Evolutionary conservation across 805 yeast species (phyloP), one percentile per base, ranked within the genome.

Genomic region (Barnettozyma californica): DNA sequence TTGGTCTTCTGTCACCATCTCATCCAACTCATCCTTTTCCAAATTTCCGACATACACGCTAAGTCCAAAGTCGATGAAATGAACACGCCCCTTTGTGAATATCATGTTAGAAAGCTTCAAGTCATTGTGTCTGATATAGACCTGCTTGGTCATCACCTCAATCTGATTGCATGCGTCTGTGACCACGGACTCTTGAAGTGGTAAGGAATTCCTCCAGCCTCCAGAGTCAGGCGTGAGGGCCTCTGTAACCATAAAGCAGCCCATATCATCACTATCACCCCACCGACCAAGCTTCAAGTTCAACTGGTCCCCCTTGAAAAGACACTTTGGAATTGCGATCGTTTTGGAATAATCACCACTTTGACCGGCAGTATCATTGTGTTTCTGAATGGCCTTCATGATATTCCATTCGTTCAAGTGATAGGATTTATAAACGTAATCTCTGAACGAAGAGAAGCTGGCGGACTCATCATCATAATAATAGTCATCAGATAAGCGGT

Each of bases 201-300:
- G n/a, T n/a, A n/a, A n/a, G 11, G 14, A 37, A 8, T 37, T 9
- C 20, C n/a, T 37, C 41, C 41, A 37, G 27, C 41, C 16, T 20
- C 41, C 41, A 21, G 6, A 14, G 9, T 37, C 27, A 9, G 25
- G 41, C 26, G 11, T 37, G 14, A 37, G 41, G 11, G 25, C 41
- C 16, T 37, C 41, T 5, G 27, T 37, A n/a, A 37, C n/a, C n/a
- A n/a, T n/a, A n/a, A n/a, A n/a, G n/a, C n/a, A n/a, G n/a, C n/a
- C n/a, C n/a, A n/a, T n/a, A 37, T 37, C 41, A 37, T 37, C 41
- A 20, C 16, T 9, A 37, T 37, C 41, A 20, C 41, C 41, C 41
- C 27, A 21, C 7, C 25, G 41, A 37, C 41, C 41, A 19, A 37
- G 41, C 8, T 37, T 37, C 26, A 37, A 14, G 9, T 37, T 14